Evolutionary conservation across 331 rosid species (phyloP).

Genomic region (Malus hybrid): DNA sequence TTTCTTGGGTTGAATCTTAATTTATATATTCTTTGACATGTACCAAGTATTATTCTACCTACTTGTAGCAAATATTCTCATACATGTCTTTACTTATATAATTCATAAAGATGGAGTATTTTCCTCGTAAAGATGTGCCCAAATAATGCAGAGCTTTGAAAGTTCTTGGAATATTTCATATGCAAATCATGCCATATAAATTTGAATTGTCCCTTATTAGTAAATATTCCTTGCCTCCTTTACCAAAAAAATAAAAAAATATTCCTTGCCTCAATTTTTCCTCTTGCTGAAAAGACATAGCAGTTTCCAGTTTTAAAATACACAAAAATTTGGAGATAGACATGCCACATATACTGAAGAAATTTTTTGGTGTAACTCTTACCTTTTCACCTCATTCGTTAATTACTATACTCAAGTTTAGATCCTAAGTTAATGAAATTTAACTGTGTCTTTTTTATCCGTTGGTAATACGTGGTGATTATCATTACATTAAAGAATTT

Average conservation of each 20-base stretch:
- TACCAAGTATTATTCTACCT: slow-evolving; percentile 17
- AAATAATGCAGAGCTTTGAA: slow-evolving; percentile 10
- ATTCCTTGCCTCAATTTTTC: slow-evolving; percentile 16
- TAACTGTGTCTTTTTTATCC: too few species aligned
- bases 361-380: too few species aligned
- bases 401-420: too few species aligned
- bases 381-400: too few species aligned
- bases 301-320: background rate
- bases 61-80: slow-evolving; percentile 27
- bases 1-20: background rate
- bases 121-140: slow-evolving; percentile 2
- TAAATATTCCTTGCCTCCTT: slow-evolving; percentile 19
- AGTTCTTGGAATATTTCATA: too few species aligned
- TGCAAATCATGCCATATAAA: slow-evolving; percentile 1
- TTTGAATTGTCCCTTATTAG: slow-evolving; percentile 4
- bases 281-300: background rate
- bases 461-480: too few species aligned
- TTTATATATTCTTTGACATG: background rate
- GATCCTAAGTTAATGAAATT: too few species aligned
- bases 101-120: slow-evolving; percentile 3
- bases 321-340: slow-evolving; percentile 9
- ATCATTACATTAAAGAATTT: background rate
- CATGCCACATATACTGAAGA: background rate
- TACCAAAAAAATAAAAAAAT: background rate
- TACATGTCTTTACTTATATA: slow-evolving; percentile 8